Evolutionary conservation across 495 filamentous ascomycete genomes (phyloP).

Genomic region (Neurospora intermedia): DNA sequence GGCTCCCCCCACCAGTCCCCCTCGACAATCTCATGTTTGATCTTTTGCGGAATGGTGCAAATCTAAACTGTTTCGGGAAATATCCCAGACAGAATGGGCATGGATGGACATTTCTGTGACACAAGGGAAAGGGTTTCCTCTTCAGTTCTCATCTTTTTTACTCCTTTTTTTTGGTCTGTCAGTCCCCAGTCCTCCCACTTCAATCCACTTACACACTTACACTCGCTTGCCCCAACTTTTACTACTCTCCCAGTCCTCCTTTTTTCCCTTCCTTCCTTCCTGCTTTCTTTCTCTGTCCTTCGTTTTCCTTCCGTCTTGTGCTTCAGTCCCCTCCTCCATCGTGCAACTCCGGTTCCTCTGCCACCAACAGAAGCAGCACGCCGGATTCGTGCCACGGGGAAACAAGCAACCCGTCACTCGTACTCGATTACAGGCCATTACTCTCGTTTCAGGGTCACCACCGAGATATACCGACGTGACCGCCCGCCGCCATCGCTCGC

Average conservation of each 20-base stretch:
- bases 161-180: neutral
- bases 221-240: neutral
- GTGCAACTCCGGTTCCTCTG: neutral
- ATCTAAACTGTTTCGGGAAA: neutral
- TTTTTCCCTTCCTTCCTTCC: neutral
- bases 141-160: neutral
- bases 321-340: neutral
- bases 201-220: too few relatives aligned
- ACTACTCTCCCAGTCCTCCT: neutral
- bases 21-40: neutral
- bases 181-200: neutral
- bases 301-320: neutral
- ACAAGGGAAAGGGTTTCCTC: neutral
- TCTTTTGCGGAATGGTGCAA: neutral
- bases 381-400: neutral
- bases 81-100: neutral
- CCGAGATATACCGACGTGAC: neutral
- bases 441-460: neutral
- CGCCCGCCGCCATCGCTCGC: neutral
- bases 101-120: neutral
- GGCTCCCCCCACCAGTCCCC: neutral
- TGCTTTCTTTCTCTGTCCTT: neutral
- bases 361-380: neutral
- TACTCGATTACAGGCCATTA: neutral
- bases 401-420: neutral